phyloP scores from a whole-genome alignment of 768 basidiomycete species.

The Russula vinacea region DNA sequence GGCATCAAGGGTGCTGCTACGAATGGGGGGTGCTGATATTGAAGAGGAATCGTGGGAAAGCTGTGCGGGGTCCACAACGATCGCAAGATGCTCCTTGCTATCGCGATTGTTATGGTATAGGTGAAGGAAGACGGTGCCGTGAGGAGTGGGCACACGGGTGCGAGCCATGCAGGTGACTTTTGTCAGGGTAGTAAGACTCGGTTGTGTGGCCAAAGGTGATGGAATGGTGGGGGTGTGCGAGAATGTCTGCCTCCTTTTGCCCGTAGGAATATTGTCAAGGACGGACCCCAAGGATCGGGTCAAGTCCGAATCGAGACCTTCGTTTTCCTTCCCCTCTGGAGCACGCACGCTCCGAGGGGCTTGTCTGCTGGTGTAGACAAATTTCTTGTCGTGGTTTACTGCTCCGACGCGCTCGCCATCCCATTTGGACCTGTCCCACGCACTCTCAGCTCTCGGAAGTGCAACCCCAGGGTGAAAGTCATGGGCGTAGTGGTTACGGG shows the following conservation, averaged over 20 bases:
- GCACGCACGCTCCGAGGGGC: slow-evolving; percentile 66
- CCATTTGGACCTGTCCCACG: slow-evolving; percentile 60
- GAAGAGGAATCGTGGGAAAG: slow-evolving; percentile 47
- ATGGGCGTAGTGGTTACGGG: slow-evolving; percentile 84
- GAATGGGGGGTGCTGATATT: slow-evolving; percentile 51
- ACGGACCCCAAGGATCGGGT: slow-evolving; percentile 39
- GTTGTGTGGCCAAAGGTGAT: slow-evolving; percentile 17
- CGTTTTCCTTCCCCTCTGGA: slow-evolving; percentile 52
- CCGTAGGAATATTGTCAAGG: slow-evolving; percentile 38
- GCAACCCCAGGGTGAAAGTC: slow-evolving; percentile 65
- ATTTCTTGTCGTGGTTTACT: slow-evolving; percentile 44
- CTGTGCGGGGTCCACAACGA: slow-evolving; percentile 91
- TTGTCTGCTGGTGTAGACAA: slow-evolving; percentile 70
- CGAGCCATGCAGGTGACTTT: slow-evolving; percentile 93
- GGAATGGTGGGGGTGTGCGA: slow-evolving; percentile 27
- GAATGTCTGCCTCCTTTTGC: slow-evolving; percentile 40
- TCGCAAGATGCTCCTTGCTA: slow-evolving; percentile 91
- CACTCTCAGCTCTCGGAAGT: slow-evolving; percentile 50
- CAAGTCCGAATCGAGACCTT: slow-evolving; percentile 39
- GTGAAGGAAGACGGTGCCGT: slow-evolving; percentile 90
- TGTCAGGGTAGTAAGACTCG: slow-evolving; percentile 38
- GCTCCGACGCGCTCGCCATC: slow-evolving; percentile 45
- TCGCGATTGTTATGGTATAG: slow-evolving; percentile 93
- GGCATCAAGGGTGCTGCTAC: slow-evolving; percentile 77
- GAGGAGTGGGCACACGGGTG: slow-evolving; percentile 94